Base-by-base conservation (phyloP, 148 eudicot genomes). In the Heliosperma pusillum region DNA sequence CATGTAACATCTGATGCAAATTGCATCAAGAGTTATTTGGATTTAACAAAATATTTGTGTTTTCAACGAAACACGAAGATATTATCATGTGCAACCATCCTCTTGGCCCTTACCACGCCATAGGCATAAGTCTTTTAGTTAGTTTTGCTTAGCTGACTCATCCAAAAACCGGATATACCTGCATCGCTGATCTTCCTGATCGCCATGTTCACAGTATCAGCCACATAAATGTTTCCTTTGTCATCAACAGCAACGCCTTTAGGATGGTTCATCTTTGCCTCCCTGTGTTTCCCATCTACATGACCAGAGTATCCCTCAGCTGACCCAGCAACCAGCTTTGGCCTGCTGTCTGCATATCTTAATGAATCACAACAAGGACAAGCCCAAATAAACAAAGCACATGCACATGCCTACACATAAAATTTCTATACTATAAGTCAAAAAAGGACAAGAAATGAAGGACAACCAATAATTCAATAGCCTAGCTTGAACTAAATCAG, bases 171-270 rank as follows among this genome's bases (percentile, higher is more conserved):
- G 3, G n/a, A 24, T 25, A 72, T 78, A 89, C 98, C 98, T 84
- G 97, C 59, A 75, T 95, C 98, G 66, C 92, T 85, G 77, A 95
- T 90, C 82, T 95, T 95, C 81, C 98, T 88, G 77, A 95, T 92
- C 2, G 87, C 97, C 93, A 89, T 95, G 70, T 95, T 95, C 67
- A 74, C 80, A 69, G 97, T 90, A 77, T 95, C 98, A 3, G 98
- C 98, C n/a, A 95, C 88, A 74, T 95, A 95, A 62, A 95, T 76
- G 76, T 95, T 95, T 67, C 98, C 98, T 75, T 83, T 86, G 76
- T 92, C 97, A 82, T 95, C 98, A 26, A 95, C 97, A 40, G 98
- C 91, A 73, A 86, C 79, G 42, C 97, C 98, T 83, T 86, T 92
- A 5, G 98, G 98, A 82, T 90, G 93, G 75, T 88, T 90, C 96